These are phyloP conservation scores for Deuterostichococcus epilithicus DNA, from an alignment of 139 green algal genomes.

Conservation along the genomic window DNA sequence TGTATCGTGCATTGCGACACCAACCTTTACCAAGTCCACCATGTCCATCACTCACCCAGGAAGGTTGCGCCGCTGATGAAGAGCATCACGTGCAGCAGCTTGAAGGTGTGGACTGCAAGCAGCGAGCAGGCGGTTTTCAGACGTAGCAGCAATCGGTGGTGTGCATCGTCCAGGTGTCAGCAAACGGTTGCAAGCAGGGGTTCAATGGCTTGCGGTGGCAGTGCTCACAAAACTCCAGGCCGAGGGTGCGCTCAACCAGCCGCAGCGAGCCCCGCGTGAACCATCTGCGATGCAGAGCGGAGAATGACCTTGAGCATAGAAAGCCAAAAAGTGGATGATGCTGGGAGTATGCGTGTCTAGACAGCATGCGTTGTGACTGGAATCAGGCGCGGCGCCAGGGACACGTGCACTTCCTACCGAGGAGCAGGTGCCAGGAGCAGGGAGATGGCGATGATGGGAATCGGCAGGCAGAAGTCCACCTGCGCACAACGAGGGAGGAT, in stretches of 20 bases:
- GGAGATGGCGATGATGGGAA: neutral
- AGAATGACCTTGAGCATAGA: too few relatives aligned
- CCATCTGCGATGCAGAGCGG: neutral
- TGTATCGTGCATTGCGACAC: too few relatives aligned
- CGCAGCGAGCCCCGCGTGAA: slow-evolving; percentile 15
- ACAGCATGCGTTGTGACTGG: too few relatives aligned
- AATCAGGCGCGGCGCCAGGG: too few relatives aligned
- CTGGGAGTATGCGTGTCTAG: too few relatives aligned
- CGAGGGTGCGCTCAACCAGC: slow-evolving; percentile 23
- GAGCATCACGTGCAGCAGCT: slow-evolving; percentile 49
- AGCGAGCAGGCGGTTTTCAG: neutral
- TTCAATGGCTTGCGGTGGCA: neutral
- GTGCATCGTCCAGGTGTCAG: too few relatives aligned
- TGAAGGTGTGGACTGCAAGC: slow-evolving; percentile 23
- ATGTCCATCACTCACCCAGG: slow-evolving; percentile 16
- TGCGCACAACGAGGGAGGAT: too few relatives aligned
- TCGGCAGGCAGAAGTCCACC: slow-evolving; percentile 7
- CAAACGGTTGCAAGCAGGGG: neutral
- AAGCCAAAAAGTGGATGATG: too few relatives aligned
- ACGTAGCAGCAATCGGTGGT: too few relatives aligned
- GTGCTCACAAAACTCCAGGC: slow-evolving; percentile 16
- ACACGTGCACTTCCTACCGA: too few relatives aligned
- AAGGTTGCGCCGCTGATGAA: slow-evolving; percentile 38
- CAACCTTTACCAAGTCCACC: neutral
- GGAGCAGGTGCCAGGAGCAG: neutral